These are phyloP conservation scores for Penicillium nordicum DNA, from an alignment of 2,329 filamentous ascomycete genomes.

Conservation along the genomic window DNA sequence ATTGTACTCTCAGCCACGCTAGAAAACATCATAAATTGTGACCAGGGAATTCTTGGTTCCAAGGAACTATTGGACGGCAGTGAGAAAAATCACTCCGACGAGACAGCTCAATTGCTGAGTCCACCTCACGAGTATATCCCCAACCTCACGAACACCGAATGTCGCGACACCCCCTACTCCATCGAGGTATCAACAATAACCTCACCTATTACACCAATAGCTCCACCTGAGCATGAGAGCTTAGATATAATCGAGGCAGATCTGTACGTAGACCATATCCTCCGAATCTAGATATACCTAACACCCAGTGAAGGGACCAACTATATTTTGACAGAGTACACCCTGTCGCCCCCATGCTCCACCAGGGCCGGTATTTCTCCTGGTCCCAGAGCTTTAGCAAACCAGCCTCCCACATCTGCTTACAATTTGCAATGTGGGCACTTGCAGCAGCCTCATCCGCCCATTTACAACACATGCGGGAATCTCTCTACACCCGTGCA, in stretches of 20 bases:
- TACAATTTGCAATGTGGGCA: slow-evolving; percentile 41
- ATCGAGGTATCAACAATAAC: neutral
- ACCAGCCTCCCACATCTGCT: slow-evolving; percentile 19
- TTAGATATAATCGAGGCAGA: slow-evolving; percentile 6
- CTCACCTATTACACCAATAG: neutral
- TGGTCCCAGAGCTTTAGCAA: slow-evolving; percentile 23
- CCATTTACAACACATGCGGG: slow-evolving; percentile 29
- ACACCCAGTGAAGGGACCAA: slow-evolving; percentile 23
- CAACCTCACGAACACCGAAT: neutral
- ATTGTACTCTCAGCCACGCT: neutral
- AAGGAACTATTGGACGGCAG: neutral
- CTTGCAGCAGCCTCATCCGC: slow-evolving; percentile 33
- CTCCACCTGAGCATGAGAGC: neutral
- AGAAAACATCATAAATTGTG: slow-evolving; percentile 4
- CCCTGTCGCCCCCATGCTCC: slow-evolving; percentile 27
- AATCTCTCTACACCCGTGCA: slow-evolving; percentile 27
- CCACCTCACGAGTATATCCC: neutral
- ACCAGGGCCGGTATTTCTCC: slow-evolving; percentile 27
- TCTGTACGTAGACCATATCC: neutral
- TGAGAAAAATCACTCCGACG: neutral
- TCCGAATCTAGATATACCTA: neutral
- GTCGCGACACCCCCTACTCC: neutral
- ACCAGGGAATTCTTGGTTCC: neutral
- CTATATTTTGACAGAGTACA: slow-evolving; percentile 34
- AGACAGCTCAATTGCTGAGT: neutral